A percentile compares a stretch with the other conserved stretches of the same genome.
phyloP scores from a whole-genome alignment of 1,139 yeast species.

The Lipomyces yarrowii region DNA sequence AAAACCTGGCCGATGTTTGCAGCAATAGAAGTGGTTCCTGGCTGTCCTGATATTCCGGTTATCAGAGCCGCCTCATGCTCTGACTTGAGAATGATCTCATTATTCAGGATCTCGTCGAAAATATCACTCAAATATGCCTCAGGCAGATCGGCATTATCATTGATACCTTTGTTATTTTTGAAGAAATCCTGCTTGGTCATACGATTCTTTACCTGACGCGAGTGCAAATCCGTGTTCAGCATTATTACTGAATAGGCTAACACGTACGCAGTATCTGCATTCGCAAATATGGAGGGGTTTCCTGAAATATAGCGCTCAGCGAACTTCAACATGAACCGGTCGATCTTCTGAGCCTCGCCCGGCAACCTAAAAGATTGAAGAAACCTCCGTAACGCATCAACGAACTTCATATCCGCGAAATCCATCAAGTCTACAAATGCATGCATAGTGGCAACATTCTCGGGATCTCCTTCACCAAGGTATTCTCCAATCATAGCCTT shows the following conservation, averaged over 20 bases:
- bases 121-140: constrained; percentile 67
- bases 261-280: constrained; percentile 93
- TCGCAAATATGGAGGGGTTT: constrained; percentile 78
- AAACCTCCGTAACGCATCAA: constrained; percentile 81
- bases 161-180: constrained; percentile 87
- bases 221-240: constrained; percentile 93
- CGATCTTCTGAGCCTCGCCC: constrained; percentile 98
- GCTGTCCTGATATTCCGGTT: constrained; percentile 52
- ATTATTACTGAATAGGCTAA: constrained; percentile 89
- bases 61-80: constrained; percentile 93
- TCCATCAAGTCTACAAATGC: constrained; percentile 90
- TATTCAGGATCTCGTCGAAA: constrained; percentile 71
- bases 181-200: constrained; percentile 89
- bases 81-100: constrained; percentile 88
- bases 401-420: constrained; percentile 67
- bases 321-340: constrained; percentile 92
- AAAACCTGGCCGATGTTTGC: constrained; percentile 62
- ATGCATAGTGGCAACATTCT: constrained; percentile 83
- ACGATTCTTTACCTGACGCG: constrained; percentile 66
- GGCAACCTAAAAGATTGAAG: constrained; percentile 91
- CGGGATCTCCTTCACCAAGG: constrained; percentile 85
- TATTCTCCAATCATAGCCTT: constrained; percentile 87
- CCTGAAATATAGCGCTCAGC: constrained; percentile 90
- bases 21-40: constrained; percentile 46
- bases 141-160: constrained; percentile 85